Percentiles rank a stretch among this genome's conserved stretches.
These are phyloP conservation scores for Fusarium sublunatum DNA, from an alignment of 2,329 filamentous ascomycete species.

Conservation along the genomic window DNA sequence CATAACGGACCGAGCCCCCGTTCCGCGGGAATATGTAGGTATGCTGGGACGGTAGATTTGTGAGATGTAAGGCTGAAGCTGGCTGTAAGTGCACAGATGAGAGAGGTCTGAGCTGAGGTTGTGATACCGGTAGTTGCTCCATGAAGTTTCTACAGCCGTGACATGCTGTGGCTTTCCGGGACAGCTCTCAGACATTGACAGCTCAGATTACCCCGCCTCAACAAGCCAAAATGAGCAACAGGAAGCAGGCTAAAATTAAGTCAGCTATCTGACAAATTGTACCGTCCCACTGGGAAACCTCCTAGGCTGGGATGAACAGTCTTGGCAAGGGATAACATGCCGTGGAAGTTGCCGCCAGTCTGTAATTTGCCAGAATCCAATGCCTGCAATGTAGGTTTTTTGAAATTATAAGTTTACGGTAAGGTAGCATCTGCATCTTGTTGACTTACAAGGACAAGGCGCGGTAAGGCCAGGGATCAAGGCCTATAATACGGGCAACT, in stretches of 20 bases:
- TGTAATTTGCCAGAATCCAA: constrained; percentile 1
- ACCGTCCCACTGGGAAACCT: constrained; percentile 19
- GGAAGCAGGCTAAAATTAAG: constrained; percentile 12
- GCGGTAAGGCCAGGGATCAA: constrained; percentile 4
- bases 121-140: background rate
- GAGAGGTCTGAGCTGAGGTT: background rate
- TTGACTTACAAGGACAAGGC: background rate
- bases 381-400: background rate
- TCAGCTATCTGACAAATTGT: constrained; percentile 11
- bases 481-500: background rate
- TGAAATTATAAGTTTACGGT: too few species aligned
- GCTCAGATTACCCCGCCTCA: constrained; percentile 21
- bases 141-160: background rate
- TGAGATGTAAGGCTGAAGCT: background rate
- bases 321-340: constrained; percentile 12
- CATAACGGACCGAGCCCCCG: background rate
- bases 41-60: background rate
- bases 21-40: background rate
- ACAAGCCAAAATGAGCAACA: constrained; percentile 1
- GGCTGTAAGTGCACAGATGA: background rate
- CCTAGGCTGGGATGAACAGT: background rate
- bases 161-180: background rate
- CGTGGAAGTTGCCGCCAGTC: constrained; percentile 16
- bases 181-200: background rate
- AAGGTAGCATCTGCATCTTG: background rate